Base-by-base conservation (phyloP, 2,329 filamentous ascomycete species). In the Acephala macrosclerotiorum region DNA sequence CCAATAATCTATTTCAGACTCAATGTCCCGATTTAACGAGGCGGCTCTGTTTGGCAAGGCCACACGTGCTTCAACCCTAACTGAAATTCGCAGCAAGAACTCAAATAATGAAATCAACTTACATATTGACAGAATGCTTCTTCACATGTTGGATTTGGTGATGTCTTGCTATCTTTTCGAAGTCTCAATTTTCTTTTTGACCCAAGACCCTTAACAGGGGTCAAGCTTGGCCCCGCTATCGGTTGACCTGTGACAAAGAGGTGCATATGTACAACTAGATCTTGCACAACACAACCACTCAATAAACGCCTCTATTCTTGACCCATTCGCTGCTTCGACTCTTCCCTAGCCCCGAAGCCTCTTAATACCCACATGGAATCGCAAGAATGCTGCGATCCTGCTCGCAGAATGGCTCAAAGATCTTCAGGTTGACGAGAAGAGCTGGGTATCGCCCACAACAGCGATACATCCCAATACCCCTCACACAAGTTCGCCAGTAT, bases 361-460 rank as follows among this genome's bases (percentile, higher is more conserved):
- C 22, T 60, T 45, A 20, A 53, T 35, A 45, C 58, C 56, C 64
- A 66, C 64, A 77, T 77, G 75, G 75, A 76, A 75, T 72, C 70
- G 72, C 62, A 71, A 72, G 70, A 64, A 77, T 77, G 75, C 72
- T 76, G 71, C 75, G 74, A 70, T 73, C 72, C 66, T 73, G 67
- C 66, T 75, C 72, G 73, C 74, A 75, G 61, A 71, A 74, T 74
- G 70, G 70, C 68, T 60, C 71, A 71, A 73, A 72, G 68, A 68
- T 70, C 68, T 66, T 71, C 62, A 63, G 72, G 71, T 68, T 75
- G 71, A 75, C 68, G 56, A 60, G 38, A 63, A 60, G 66, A 66
- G 65, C 68, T 69, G 64, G 66, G 55, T 67, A 51, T 63, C 55
- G 63, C 33, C 40, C 51, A 38, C 25, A 47, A 29, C 61, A 61